Evolutionary conservation across 2,329 filamentous ascomycete genomes (phyloP).

Genomic region (Microthyrium microscopicum): DNA sequence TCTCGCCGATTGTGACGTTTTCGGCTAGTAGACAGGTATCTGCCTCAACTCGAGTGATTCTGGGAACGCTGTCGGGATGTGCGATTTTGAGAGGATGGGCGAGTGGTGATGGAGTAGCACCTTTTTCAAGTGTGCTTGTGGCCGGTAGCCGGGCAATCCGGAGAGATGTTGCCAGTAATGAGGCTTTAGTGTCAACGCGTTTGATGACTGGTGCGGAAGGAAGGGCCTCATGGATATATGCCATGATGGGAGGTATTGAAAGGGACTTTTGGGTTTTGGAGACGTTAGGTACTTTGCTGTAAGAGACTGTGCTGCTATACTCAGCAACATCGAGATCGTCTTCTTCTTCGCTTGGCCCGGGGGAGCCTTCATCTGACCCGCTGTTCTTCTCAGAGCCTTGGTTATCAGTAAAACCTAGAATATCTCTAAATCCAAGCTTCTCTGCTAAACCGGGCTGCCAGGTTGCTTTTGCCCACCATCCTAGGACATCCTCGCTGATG

Average conservation of each 20-base stretch:
- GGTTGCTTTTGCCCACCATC: conserved; percentile 87
- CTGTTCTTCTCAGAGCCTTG: conserved; percentile 19
- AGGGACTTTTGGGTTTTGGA: conserved; percentile 13
- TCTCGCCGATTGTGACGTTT: conserved; percentile 79
- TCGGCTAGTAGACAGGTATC: conserved; percentile 71
- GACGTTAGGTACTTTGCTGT: conserved; percentile 4
- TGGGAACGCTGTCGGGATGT: conserved; percentile 65
- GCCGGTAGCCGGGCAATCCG: conserved; percentile 72
- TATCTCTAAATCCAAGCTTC: conserved; percentile 56
- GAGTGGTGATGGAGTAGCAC: conserved; percentile 45
- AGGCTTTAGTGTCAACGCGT: conserved; percentile 71
- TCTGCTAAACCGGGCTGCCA: conserved; percentile 73
- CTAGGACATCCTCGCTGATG: conserved; percentile 78
- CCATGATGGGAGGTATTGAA: conserved; percentile 56
- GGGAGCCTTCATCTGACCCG: too few species aligned
- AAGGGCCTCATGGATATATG: conserved; percentile 58
- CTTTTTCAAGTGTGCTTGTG: conserved; percentile 28
- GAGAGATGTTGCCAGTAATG: conserved; percentile 68
- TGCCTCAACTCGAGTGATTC: conserved; percentile 65
- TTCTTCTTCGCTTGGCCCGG: not conserved
- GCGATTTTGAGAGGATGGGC: conserved; percentile 63
- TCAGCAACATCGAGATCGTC: conserved; percentile 1
- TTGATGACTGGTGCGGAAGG: conserved; percentile 51
- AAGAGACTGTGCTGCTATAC: conserved; percentile 4
- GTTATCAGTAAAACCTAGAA: conserved; percentile 36